phyloP scores from a whole-genome alignment of 768 basidiomycete genomes.

The Podaxis rugospora region DNA sequence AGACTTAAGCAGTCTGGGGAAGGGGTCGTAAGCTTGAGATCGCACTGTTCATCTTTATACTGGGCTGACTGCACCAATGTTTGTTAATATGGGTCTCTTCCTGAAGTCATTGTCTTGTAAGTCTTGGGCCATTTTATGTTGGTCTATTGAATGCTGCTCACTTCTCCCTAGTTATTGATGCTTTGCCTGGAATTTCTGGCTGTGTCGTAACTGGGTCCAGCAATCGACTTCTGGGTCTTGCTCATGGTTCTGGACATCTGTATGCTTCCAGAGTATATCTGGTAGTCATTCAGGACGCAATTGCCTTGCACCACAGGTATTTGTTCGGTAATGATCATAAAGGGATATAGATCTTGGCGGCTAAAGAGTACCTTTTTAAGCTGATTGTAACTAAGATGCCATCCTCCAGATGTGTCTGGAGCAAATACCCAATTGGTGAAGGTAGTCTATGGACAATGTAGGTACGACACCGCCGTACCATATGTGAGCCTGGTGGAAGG shows the following conservation, averaged over 20 bases:
- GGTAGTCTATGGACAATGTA: constrained; percentile 7
- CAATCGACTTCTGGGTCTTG: constrained; percentile 3
- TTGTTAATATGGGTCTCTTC: constrained; percentile 1
- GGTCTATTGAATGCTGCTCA: not conserved
- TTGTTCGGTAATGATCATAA: constrained; percentile 1
- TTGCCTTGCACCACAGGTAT: not conserved
- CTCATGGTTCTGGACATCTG: constrained; percentile 7
- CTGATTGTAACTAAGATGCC: not conserved
- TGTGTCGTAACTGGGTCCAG: not conserved
- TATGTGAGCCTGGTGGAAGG: not conserved
- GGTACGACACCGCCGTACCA: not conserved
- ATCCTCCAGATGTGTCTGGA: not conserved
- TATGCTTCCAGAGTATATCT: not conserved
- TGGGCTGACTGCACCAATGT: not conserved
- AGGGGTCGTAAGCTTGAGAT: not conserved
- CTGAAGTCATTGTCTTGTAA: not conserved
- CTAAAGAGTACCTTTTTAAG: not conserved
- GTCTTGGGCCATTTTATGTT: not conserved
- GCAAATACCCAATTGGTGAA: constrained; percentile 4
- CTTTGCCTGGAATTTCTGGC: not conserved
- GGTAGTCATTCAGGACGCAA: not conserved
- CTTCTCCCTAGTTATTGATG: not conserved
- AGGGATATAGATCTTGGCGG: not conserved
- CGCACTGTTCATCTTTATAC: not conserved
- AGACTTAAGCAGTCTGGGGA: constrained; percentile 9